Evolutionary conservation across 306 rosid genomes (phyloP).

Genomic region (Chamaecrista fasciculata): DNA sequence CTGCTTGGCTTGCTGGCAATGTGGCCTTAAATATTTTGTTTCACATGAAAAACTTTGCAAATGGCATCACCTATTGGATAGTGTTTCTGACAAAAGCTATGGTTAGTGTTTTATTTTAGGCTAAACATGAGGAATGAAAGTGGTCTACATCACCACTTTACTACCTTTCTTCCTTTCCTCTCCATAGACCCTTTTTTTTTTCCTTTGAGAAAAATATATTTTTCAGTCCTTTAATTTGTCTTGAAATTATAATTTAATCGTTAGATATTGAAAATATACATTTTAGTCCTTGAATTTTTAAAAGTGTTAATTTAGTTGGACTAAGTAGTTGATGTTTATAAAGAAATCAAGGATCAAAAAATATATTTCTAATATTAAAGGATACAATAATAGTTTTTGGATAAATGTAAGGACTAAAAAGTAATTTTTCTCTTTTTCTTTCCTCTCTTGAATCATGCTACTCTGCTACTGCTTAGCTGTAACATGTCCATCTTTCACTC

Average conservation of each 20-base stretch:
- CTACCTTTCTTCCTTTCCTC: conserved; percentile 32
- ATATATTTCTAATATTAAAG: too few species aligned
- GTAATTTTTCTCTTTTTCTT: too few species aligned
- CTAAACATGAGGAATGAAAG: conserved; percentile 46
- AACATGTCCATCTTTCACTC: conserved; percentile 47
- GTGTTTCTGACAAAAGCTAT: conserved; percentile 53
- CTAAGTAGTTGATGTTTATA: too few species aligned
- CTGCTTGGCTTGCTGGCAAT: background rate
- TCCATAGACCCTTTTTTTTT: conserved; percentile 42
- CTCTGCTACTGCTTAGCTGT: conserved; percentile 70
- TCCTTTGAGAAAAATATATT: too few species aligned
- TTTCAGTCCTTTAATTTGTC: too few species aligned
- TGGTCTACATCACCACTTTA: conserved; percentile 56
- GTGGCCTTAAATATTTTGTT: conserved; percentile 10
- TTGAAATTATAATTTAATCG: too few species aligned
- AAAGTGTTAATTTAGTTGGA: too few species aligned
- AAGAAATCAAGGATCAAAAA: too few species aligned
- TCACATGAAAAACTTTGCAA: conserved; percentile 17
- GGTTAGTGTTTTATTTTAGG: conserved; percentile 35
- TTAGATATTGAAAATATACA: too few species aligned
- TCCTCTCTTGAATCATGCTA: conserved; percentile 75
- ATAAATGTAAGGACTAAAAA: too few species aligned
- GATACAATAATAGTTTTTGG: too few species aligned
- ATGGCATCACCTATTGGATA: conserved; percentile 28
- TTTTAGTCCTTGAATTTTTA: too few species aligned